phyloP scores from a whole-genome alignment of 1,284 basidiomycete species.

The Malassezia globosa region DNA sequence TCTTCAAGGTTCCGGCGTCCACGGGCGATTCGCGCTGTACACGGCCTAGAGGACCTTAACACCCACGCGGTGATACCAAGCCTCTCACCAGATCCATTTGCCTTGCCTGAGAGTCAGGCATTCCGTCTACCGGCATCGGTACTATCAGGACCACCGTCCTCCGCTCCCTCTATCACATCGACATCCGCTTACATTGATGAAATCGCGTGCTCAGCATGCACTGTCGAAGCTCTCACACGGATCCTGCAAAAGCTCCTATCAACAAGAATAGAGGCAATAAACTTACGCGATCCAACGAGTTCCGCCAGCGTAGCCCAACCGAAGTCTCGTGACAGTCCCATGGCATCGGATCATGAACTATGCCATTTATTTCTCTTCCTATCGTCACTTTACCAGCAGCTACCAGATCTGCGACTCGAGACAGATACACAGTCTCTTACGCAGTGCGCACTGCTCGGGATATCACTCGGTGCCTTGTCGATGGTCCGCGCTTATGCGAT shows the following conservation, averaged over 20 bases:
- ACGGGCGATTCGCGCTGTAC: slow-evolving; percentile 14
- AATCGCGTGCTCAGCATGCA: background rate
- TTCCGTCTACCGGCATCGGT: background rate
- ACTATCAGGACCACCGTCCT: too few species aligned
- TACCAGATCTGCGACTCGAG: background rate
- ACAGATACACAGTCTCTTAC: background rate
- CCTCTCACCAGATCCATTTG: background rate
- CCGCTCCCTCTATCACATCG: too few species aligned
- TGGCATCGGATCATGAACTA: background rate
- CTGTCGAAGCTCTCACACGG: background rate
- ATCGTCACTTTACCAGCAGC: background rate
- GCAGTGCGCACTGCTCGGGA: background rate
- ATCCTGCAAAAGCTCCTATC: background rate
- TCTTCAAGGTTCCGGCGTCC: slow-evolving; percentile 2
- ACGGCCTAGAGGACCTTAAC: slow-evolving; percentile 13
- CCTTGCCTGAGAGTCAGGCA: slow-evolving; percentile 1
- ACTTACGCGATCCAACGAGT: too few species aligned
- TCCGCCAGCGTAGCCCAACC: too few species aligned
- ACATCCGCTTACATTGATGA: too few species aligned
- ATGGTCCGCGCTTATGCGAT: slow-evolving; percentile 3
- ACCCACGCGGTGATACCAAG: background rate
- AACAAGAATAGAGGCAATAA: too few species aligned
- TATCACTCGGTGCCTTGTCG: background rate
- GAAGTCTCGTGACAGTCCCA: background rate
- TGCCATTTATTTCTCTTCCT: background rate